phyloP scores from a whole-genome alignment of 176 grass and related monocot species.

The Aegilops umbellulata region DNA sequence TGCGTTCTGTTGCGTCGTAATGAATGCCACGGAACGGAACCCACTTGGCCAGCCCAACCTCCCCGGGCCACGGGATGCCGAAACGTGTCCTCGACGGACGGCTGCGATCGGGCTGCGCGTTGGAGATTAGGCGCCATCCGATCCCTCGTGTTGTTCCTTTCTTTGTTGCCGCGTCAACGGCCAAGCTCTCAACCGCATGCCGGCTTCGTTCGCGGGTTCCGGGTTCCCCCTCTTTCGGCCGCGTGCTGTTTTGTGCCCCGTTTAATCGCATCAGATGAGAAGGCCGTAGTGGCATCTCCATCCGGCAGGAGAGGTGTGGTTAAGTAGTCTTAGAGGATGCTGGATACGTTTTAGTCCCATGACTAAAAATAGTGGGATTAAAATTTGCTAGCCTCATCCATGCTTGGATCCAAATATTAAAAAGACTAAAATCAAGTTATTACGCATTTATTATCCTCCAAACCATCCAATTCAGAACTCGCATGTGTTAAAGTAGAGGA shows the following conservation, averaged over 20 bases:
- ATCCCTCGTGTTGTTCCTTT: background rate
- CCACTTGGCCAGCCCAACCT: background rate
- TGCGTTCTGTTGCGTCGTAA: background rate
- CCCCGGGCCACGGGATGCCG: background rate
- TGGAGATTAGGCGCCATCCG: background rate
- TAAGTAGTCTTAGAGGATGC: too few species aligned
- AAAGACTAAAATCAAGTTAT: too few species aligned
- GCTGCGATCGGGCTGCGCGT: background rate
- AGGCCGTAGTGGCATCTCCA: background rate
- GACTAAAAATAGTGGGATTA: too few species aligned
- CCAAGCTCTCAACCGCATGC: background rate
- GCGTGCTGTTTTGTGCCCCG: background rate
- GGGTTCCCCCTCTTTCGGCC: background rate
- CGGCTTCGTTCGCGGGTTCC: background rate
- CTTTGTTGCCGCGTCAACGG: conserved; percentile 7
- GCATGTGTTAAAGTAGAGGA: too few species aligned
- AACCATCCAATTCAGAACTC: too few species aligned
- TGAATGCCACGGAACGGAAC: background rate
- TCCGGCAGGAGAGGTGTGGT: background rate
- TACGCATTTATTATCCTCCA: too few species aligned
- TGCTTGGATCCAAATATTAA: too few species aligned
- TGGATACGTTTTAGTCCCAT: too few species aligned
- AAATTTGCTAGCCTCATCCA: too few species aligned
- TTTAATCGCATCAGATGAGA: background rate
- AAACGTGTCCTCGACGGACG: conserved; percentile 24